Evolutionary conservation across 495 filamentous ascomycete species (phyloP).

Genomic region (Penicillium parvum): DNA sequence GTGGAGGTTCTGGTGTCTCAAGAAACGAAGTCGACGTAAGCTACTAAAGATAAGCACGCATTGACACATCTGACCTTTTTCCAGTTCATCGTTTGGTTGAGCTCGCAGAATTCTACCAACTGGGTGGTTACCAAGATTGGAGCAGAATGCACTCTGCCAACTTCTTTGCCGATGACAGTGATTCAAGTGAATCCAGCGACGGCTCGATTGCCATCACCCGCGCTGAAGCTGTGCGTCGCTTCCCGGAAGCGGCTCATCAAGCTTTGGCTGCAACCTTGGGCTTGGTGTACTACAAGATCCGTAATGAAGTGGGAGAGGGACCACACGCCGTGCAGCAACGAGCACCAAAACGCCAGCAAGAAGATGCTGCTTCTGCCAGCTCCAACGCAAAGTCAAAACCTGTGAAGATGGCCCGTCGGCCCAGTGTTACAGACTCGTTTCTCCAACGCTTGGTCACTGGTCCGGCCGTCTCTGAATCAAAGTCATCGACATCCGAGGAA

Average conservation of each 20-base stretch:
- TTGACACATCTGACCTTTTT: constrained; percentile 11
- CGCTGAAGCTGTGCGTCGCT: constrained; percentile 31
- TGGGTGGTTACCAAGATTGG: constrained; percentile 40
- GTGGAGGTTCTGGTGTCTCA: constrained; percentile 43
- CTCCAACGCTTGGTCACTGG: constrained; percentile 31
- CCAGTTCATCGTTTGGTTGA: constrained; percentile 38
- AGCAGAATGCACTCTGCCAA: constrained; percentile 30
- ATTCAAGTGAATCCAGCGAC: constrained; percentile 39
- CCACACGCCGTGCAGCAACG: constrained; percentile 23
- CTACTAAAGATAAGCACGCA: constrained; percentile 5
- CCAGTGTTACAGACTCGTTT: constrained; percentile 30
- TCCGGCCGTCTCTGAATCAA: constrained; percentile 29
- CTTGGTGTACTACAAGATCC: constrained; percentile 41
- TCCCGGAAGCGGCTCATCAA: constrained; percentile 40
- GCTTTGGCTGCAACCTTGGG: constrained; percentile 39
- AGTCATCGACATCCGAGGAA: constrained; percentile 34
- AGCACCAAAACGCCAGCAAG: constrained; percentile 36
- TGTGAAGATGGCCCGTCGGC: constrained; percentile 35
- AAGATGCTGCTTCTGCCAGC: constrained; percentile 29
- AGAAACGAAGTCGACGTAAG: constrained; percentile 42
- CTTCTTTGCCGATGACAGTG: constrained; percentile 31
- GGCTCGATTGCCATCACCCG: constrained; percentile 27
- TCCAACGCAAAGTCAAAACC: constrained; percentile 34
- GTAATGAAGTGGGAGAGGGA: constrained; percentile 38
- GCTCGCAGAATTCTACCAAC: constrained; percentile 41